Conservation (phyloP, 805 yeast species). For the Wickerhamiella hasegawae region DNA sequence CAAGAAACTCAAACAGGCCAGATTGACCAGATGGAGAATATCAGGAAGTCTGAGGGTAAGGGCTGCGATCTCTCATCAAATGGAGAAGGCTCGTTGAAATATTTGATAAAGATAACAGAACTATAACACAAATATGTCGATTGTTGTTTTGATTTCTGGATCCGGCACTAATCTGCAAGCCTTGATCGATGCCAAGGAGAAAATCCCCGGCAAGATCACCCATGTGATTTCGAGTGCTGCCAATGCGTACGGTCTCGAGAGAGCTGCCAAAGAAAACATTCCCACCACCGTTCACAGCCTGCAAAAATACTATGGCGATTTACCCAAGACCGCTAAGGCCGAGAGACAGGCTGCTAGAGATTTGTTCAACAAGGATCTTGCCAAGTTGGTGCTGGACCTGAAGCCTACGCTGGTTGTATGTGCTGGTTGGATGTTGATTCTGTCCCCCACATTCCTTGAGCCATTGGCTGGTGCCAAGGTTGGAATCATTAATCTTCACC, state of each 20-base stretch:
- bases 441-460: conserved; percentile 58
- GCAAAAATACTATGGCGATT: conserved; percentile 54
- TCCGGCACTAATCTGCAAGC: conserved; percentile 95
- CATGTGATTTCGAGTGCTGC: conserved; percentile 75
- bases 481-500: conserved; percentile 85
- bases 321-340: conserved; percentile 50
- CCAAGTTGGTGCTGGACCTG: conserved; percentile 39
- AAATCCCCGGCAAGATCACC: conserved; percentile 35
- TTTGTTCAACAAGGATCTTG: conserved; percentile 63
- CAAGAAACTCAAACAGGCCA: too few species aligned
- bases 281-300: conserved; percentile 58
- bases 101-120: too few species aligned
- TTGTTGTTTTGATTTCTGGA: conserved; percentile 81
- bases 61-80: too few species aligned
- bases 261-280: conserved; percentile 58
- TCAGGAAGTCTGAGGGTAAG: too few species aligned
- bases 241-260: conserved; percentile 70
- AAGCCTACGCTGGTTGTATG: conserved; percentile 83
- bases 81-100: too few species aligned
- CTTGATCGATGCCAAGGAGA: conserved; percentile 63
- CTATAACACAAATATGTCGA: too few species aligned
- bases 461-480: conserved; percentile 45
- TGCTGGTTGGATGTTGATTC: conserved; percentile 96
- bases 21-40: too few species aligned
- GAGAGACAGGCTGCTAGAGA: conserved; percentile 48